Conservation (phyloP, 257 asterid genomes). For the Nicotiana attenuata region DNA sequence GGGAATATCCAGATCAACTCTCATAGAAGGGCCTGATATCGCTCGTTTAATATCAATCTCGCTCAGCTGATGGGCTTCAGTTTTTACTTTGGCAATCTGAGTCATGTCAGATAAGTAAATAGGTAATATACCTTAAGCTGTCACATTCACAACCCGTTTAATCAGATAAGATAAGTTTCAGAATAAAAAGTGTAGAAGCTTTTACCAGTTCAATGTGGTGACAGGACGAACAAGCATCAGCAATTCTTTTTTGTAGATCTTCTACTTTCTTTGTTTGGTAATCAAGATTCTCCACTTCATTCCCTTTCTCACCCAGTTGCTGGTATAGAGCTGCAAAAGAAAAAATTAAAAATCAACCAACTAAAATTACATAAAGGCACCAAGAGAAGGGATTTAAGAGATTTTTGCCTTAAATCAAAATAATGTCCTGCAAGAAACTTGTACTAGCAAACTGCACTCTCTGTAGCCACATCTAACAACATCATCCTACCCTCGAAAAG, state of each 20-base stretch:
- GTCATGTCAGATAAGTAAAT: neutral
- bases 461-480: neutral
- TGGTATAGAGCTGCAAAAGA: constrained; percentile 62
- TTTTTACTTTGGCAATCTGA: constrained; percentile 61
- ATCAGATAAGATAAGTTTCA: neutral
- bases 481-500: neutral
- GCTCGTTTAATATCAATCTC: constrained; percentile 66
- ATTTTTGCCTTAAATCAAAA: neutral
- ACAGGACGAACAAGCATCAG: constrained; percentile 51
- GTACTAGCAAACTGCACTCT: neutral
- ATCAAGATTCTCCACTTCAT: constrained; percentile 69
- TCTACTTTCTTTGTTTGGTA: constrained; percentile 64
- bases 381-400: neutral
- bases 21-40: constrained; percentile 57
- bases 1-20: constrained; percentile 84
- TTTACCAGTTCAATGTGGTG: constrained; percentile 76
- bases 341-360: constrained; percentile 4
- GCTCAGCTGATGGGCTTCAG: constrained; percentile 49
- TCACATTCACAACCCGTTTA: neutral
- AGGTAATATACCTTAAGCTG: neutral
- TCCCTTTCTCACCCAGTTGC: constrained; percentile 71
- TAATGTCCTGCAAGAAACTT: neutral
- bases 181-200: constrained; percentile 5
- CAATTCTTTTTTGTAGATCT: constrained; percentile 69
- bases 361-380: neutral